A percentile compares a stretch with the other conserved stretches of the same genome.
phyloP scores from a whole-genome alignment of 768 basidiomycete genomes.

The Cystoderma amianthinum region DNA sequence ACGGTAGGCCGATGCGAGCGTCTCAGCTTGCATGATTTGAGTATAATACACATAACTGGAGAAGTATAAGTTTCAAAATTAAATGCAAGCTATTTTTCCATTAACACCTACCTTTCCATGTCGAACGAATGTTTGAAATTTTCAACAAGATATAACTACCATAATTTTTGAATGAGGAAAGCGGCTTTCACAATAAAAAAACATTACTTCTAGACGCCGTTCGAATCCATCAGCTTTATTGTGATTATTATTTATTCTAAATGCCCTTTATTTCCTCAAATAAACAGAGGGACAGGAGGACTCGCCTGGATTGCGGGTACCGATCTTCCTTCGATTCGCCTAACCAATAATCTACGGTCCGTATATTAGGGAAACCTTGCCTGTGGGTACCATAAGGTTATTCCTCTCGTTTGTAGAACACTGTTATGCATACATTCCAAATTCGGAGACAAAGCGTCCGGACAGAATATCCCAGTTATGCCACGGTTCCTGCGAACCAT shows the following conservation, averaged over 20 bases:
- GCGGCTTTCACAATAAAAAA: neutral
- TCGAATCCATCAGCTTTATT: conserved; percentile 92
- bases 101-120: conserved; percentile 59
- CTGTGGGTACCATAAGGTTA: conserved; percentile 27
- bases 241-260: conserved; percentile 67
- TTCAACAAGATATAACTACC: conserved; percentile 83
- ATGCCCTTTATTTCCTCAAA: neutral
- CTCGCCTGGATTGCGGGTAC: conserved; percentile 81
- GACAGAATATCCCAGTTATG: conserved; percentile 88
- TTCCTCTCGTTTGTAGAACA: neutral
- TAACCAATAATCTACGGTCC: conserved; percentile 89
- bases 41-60: conserved; percentile 87
- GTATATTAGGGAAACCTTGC: conserved; percentile 84
- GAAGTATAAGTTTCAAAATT: neutral
- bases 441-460: conserved; percentile 92
- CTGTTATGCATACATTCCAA: conserved; percentile 67
- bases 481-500: conserved; percentile 90
- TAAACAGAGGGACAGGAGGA: neutral
- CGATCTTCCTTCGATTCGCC: conserved; percentile 66
- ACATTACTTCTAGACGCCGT: conserved; percentile 65
- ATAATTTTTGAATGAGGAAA: neutral
- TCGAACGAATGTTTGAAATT: conserved; percentile 90
- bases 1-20: conserved; percentile 80
- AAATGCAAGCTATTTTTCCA: neutral
- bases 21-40: conserved; percentile 95